Evolutionary conservation across 805 yeast genomes (phyloP).

Genomic region (Hanseniaspora clermontiae): DNA sequence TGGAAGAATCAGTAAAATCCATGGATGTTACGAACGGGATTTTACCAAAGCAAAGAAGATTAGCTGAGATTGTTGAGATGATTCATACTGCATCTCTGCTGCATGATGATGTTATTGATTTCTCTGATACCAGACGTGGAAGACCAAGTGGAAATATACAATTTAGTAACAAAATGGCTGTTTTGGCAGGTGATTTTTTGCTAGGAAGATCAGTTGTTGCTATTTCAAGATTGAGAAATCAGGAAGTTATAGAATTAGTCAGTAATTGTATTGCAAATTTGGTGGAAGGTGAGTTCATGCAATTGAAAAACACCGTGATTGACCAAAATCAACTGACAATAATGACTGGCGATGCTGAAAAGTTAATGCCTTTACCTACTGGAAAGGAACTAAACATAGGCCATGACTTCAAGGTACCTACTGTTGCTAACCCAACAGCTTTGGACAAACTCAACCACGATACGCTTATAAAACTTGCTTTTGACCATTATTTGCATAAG

Average conservation of each 20-base stretch:
- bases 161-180: slow-evolving; percentile 94
- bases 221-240: slow-evolving; percentile 79
- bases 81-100: slow-evolving; percentile 91
- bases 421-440: slow-evolving; percentile 12
- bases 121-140: slow-evolving; percentile 77
- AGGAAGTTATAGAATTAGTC: slow-evolving; percentile 92
- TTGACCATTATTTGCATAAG: slow-evolving; percentile 88
- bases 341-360: slow-evolving; percentile 17
- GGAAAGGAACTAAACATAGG: slow-evolving; percentile 49
- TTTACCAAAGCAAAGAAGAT: slow-evolving; percentile 83
- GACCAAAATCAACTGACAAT: slow-evolving; percentile 35
- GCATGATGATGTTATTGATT: slow-evolving; percentile 94
- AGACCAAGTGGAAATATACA: slow-evolving; percentile 86
- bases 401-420: slow-evolving; percentile 43
- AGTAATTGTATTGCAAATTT: slow-evolving; percentile 93
- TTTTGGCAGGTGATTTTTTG: slow-evolving; percentile 89
- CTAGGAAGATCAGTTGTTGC: slow-evolving; percentile 95
- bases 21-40: slow-evolving; percentile 54
- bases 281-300: slow-evolving; percentile 99
- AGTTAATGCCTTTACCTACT: slow-evolving; percentile 40
- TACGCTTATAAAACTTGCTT: slow-evolving; percentile 70
- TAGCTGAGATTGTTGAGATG: slow-evolving; percentile 97
- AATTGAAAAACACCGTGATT: slow-evolving; percentile 78
- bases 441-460: slow-evolving; percentile 30
- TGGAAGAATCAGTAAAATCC: slow-evolving; percentile 34